Evolutionary conservation across 2,329 filamentous ascomycete species (phyloP).

Genomic region (Colletotrichum ledebouriae): DNA sequence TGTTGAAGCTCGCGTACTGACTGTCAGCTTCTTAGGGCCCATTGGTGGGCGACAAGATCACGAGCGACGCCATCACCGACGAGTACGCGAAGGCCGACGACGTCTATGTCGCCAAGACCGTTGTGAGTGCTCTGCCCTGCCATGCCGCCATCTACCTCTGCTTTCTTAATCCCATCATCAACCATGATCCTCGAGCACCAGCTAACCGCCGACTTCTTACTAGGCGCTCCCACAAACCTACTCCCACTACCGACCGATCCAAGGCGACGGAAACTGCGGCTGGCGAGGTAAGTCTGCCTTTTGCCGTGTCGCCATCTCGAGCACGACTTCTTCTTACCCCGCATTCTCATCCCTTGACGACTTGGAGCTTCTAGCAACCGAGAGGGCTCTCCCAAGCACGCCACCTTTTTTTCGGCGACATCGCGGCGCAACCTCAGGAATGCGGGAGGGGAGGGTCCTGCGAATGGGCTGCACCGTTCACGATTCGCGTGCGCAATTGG

Average conservation of each 20-base stretch:
- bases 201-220: slow-evolving; percentile 33
- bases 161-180: background rate
- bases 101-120: slow-evolving; percentile 87
- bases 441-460: background rate
- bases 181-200: slow-evolving; percentile 36
- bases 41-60: slow-evolving; percentile 82
- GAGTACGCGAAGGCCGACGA: slow-evolving; percentile 93
- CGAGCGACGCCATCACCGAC: slow-evolving; percentile 81
- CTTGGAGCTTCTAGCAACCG: background rate
- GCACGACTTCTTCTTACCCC: slow-evolving; percentile 32
- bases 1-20: slow-evolving; percentile 7
- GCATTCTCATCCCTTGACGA: slow-evolving; percentile 31
- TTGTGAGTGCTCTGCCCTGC: slow-evolving; percentile 67
- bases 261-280: slow-evolving; percentile 95
- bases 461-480: no score
- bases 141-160: slow-evolving; percentile 12
- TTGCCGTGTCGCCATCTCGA: slow-evolving; percentile 2
- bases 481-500: background rate
- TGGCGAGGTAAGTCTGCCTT: slow-evolving; percentile 84
- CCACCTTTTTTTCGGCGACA: background rate
- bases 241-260: slow-evolving; percentile 87
- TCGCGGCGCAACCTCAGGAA: background rate
- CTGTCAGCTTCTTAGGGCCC: slow-evolving; percentile 72
- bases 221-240: slow-evolving; percentile 87
- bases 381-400: slow-evolving; percentile 7